These are phyloP conservation scores for Zygoascus sp. DNA, from an alignment of 1,139 yeast genomes.

Conservation along the genomic window DNA sequence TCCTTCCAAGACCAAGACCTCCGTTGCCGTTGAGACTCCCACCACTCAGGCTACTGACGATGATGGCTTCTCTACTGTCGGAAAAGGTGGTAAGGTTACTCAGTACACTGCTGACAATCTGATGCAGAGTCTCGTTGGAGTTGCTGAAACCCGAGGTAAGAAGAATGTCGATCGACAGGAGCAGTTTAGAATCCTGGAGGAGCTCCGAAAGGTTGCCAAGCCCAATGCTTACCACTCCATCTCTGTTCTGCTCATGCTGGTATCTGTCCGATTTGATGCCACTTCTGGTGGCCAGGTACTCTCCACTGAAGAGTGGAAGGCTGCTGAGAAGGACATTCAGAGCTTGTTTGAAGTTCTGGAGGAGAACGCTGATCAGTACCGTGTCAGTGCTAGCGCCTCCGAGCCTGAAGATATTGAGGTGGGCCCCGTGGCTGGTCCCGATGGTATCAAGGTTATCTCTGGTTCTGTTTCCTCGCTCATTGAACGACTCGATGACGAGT, in stretches of 20 bases:
- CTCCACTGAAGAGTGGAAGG: constrained; percentile 81
- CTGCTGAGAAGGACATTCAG: constrained; percentile 58
- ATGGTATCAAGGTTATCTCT: constrained; percentile 70
- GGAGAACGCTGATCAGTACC: constrained; percentile 51
- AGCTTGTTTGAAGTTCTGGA: constrained; percentile 66
- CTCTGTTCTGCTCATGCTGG: constrained; percentile 71
- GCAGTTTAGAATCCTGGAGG: constrained; percentile 70
- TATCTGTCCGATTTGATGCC: constrained; percentile 80
- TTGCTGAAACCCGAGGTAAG: constrained; percentile 91
- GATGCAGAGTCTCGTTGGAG: constrained; percentile 67
- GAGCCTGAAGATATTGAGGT: constrained; percentile 73
- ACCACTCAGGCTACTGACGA: constrained; percentile 29
- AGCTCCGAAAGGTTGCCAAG: constrained; percentile 47
- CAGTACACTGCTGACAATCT: constrained; percentile 44
- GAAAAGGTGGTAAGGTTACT: constrained; percentile 40
- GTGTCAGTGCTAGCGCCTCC: constrained; percentile 72
- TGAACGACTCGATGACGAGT: constrained; percentile 94
- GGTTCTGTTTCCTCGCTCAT: constrained; percentile 85
- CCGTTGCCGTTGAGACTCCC: constrained; percentile 14
- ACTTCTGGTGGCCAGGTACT: constrained; percentile 63
- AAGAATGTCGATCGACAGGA: constrained; percentile 83
- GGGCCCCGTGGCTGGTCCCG: constrained; percentile 61
- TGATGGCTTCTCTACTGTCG: constrained; percentile 41
- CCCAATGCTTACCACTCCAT: constrained; percentile 68
- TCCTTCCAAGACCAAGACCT: constrained; percentile 16